Conservation (phyloP, 2,329 filamentous ascomycete genomes). For the Didymosphaeria variabile region DNA sequence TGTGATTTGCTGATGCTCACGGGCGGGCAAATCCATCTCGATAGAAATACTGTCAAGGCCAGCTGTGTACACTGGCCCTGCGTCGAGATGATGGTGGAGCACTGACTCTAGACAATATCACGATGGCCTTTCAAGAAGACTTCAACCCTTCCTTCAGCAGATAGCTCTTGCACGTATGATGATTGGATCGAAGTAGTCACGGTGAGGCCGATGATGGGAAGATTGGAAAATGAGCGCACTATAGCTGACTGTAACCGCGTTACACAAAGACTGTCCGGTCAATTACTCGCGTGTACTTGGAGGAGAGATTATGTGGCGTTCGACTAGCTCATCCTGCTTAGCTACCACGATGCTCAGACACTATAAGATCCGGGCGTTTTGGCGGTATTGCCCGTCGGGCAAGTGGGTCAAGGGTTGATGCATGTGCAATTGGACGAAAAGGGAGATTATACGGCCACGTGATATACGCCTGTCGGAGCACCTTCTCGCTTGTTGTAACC, state of each 20-base stretch:
- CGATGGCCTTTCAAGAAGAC: no score
- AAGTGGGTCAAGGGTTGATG: background rate
- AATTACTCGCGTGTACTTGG: constrained; percentile 13
- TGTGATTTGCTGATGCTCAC: no score
- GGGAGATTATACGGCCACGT: constrained; percentile 14
- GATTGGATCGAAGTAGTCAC: constrained; percentile 26
- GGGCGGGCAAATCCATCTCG: no score
- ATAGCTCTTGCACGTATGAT: background rate
- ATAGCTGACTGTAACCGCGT: constrained; percentile 29
- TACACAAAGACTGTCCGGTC: constrained; percentile 27
- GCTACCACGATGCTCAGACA: background rate
- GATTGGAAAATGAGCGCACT: constrained; percentile 26
- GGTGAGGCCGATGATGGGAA: constrained; percentile 34
- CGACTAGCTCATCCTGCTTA: background rate
- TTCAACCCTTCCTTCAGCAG: background rate
- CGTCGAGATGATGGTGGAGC: no score
- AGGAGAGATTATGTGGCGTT: constrained; percentile 25
- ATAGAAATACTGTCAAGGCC: no score
- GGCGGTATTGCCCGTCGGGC: background rate
- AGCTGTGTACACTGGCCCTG: no score
- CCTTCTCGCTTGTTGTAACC: constrained; percentile 18
- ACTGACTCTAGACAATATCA: no score
- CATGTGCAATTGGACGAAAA: background rate
- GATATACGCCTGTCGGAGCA: constrained; percentile 15
- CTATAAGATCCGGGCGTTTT: background rate